phyloP scores from a whole-genome alignment of 2,329 filamentous ascomycete genomes.

The Ceratocystis alfenasii region DNA sequence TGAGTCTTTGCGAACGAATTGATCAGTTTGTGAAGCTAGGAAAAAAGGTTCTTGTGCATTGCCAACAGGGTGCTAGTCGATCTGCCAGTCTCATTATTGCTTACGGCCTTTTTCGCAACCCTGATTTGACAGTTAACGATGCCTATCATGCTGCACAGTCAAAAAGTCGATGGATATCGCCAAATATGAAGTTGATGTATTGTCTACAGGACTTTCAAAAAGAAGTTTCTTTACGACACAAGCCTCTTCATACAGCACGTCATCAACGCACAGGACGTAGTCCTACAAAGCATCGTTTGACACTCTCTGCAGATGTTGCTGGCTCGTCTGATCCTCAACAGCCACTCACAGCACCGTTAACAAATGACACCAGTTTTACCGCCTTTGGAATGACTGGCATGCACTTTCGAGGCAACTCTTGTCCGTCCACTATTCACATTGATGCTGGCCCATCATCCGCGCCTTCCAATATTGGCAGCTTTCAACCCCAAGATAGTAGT shows the following conservation, averaged over 20 bases:
- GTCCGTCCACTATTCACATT: constrained; percentile 38
- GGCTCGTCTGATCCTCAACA: constrained; percentile 38
- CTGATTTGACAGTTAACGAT: constrained; percentile 65
- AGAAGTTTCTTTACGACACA: constrained; percentile 42
- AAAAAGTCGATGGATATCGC: constrained; percentile 77
- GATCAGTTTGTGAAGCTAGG: constrained; percentile 58
- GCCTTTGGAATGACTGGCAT: constrained; percentile 26
- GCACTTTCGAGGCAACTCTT: constrained; percentile 43
- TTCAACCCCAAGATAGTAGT: constrained; percentile 43
- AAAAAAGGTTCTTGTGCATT: constrained; percentile 72
- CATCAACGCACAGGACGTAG: constrained; percentile 41
- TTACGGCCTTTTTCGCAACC: constrained; percentile 70
- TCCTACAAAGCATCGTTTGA: constrained; percentile 48
- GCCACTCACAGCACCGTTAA: constrained; percentile 50
- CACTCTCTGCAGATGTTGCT: constrained; percentile 48
- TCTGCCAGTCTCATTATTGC: constrained; percentile 79
- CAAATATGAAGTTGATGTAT: constrained; percentile 87
- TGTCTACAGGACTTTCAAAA: constrained; percentile 73
- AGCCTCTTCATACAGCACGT: constrained; percentile 36
- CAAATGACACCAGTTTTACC: constrained; percentile 34
- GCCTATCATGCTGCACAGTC: constrained; percentile 70
- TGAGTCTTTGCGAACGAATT: constrained; percentile 63
- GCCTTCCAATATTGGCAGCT: constrained; percentile 42
- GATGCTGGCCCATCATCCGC: constrained; percentile 56
- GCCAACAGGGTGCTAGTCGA: constrained; percentile 74